These are phyloP conservation scores for Aurinia saxatilis DNA, from an alignment of 345 rosid genomes.

Conservation along the genomic window DNA sequence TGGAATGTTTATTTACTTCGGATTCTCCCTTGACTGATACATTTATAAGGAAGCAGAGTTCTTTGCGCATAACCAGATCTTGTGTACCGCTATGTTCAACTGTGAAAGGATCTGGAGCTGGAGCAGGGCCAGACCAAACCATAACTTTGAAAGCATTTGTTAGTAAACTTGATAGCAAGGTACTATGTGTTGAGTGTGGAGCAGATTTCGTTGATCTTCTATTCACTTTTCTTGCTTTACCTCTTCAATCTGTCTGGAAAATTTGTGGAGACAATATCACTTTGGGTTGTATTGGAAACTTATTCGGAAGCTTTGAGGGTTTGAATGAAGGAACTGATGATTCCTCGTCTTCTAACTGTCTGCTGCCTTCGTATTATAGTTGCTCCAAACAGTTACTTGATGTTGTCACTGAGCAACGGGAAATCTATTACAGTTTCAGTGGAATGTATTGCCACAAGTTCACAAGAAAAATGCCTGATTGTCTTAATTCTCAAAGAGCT, in stretches of 20 bases:
- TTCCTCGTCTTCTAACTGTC: not conserved
- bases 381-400: not conserved
- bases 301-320: no score
- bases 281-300: conserved; percentile 2
- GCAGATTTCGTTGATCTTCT: no score
- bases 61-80: not conserved
- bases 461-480: not conserved
- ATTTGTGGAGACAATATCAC: not conserved
- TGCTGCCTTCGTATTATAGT: no score
- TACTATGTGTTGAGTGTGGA: no score
- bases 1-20: conserved; percentile 5
- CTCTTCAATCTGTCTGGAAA: not conserved
- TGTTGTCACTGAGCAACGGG: not conserved
- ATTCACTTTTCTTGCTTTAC: conserved; percentile 1
- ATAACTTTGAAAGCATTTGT: no score
- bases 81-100: not conserved
- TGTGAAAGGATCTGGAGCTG: not conserved
- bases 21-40: conserved; percentile 11
- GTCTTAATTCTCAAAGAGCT: not conserved
- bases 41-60: conserved; percentile 8
- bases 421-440: not conserved
- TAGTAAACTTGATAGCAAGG: no score
- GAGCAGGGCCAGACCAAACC: no score
- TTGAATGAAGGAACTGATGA: not conserved
- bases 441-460: not conserved